phyloP scores from a whole-genome alignment of 805 yeast genomes.

The Candida multigemmis region DNA sequence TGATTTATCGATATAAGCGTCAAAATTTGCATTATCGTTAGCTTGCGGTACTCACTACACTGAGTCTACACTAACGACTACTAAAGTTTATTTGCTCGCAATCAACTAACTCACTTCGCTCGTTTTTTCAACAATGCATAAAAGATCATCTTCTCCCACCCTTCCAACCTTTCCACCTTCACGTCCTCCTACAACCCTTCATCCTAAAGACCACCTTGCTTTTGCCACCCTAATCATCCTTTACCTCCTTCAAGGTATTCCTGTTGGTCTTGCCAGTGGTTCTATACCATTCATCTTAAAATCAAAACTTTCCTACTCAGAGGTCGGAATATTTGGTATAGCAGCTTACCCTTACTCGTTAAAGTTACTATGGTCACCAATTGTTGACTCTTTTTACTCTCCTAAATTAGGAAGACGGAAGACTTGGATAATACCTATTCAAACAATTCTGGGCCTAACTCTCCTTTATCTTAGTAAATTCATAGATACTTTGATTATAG shows the following conservation, averaged over 20 bases:
- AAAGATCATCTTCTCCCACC: neutral
- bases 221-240: slow-evolving; percentile 65
- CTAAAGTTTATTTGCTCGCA: no score
- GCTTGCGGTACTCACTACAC: no score
- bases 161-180: no score
- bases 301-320: slow-evolving; percentile 73
- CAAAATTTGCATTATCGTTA: no score
- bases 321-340: slow-evolving; percentile 81
- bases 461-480: slow-evolving; percentile 55
- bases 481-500: slow-evolving; percentile 41
- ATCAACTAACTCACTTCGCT: no score
- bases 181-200: slow-evolving; percentile 1
- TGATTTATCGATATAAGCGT: no score
- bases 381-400: slow-evolving; percentile 80
- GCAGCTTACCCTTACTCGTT: slow-evolving; percentile 94
- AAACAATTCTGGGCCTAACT: slow-evolving; percentile 64
- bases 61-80: no score
- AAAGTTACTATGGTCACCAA: slow-evolving; percentile 90
- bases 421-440: slow-evolving; percentile 94
- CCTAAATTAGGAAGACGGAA: slow-evolving; percentile 69
- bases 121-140: slow-evolving; percentile 10
- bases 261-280: slow-evolving; percentile 93
- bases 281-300: slow-evolving; percentile 86
- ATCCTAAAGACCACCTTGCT: slow-evolving; percentile 53
- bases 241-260: slow-evolving; percentile 90